phyloP scores from a whole-genome alignment of 2,329 filamentous ascomycete species.

The Nemania serpens region DNA sequence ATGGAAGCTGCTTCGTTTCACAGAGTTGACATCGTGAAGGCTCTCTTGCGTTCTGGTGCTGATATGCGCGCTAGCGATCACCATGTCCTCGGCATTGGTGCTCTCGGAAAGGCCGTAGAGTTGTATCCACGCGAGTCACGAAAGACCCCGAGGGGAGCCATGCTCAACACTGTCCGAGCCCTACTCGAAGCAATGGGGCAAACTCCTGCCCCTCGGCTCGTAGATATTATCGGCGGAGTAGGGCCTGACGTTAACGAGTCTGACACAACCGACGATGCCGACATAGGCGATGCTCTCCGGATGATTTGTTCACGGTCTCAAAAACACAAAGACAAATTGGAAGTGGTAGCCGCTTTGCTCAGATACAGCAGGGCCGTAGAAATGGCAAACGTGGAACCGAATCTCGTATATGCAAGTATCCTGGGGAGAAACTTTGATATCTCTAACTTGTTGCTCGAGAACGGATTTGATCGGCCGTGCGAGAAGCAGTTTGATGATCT shows the following conservation, averaged over 20 bases:
- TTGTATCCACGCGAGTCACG: neutral
- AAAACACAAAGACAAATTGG: constrained; percentile 14
- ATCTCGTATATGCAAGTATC: constrained; percentile 5
- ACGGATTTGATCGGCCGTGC: constrained; percentile 9
- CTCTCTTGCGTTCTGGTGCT: constrained; percentile 17
- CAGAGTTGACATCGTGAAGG: constrained; percentile 15
- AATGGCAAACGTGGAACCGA: neutral
- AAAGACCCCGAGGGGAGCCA: neutral
- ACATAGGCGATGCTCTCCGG: constrained; percentile 10
- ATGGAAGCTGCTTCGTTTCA: constrained; percentile 13
- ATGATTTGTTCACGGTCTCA: neutral
- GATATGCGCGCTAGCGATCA: neutral
- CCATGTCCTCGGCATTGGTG: neutral
- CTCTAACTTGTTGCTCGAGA: constrained; percentile 15
- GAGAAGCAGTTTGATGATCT: neutral
- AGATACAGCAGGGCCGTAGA: constrained; percentile 2
- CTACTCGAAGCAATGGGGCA: constrained; percentile 16
- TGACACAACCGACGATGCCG: neutral
- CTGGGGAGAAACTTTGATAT: neutral
- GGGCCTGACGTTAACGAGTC: neutral
- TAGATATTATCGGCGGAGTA: neutral
- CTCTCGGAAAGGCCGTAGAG: constrained; percentile 3
- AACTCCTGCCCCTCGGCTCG: neutral
- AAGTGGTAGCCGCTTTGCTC: constrained; percentile 16
- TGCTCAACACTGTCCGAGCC: constrained; percentile 11